Base-by-base conservation (phyloP, 148 eudicot genomes). In the Mesembryanthemum crystallinum region DNA sequence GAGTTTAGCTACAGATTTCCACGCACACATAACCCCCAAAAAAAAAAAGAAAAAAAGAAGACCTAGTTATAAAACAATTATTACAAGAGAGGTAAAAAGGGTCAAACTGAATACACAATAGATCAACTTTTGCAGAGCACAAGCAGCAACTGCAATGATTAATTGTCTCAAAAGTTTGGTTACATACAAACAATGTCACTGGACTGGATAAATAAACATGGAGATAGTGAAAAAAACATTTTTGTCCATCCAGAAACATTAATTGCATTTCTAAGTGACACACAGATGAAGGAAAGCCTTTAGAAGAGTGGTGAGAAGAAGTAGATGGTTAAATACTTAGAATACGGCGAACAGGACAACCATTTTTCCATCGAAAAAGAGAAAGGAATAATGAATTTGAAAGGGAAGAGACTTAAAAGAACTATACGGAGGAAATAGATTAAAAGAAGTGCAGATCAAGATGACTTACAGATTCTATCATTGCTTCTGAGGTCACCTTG, bases 401-500 rank as follows among this genome's bases (percentile, higher is more conserved):
- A 9, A 39, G 43, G 43, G 8, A 39, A 9, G 8, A 8, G 8
- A 8, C 42, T 8, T n/a, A 32, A 1, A 60, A 59, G 37, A 59
- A 18, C 5, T 14, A 47, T n/a, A 21, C 18, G 15, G 58, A 39
- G 20, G 55, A n/a, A 28, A 25, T 7, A 70, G 45, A 43, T 54
- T 43, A 54, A 21, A 43, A 76, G 24, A 12, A 64, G 15, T 55
- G 45, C 51, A 70, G 17, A 71, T 18, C 33, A 71, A 72, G 64
- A 67, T 63, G 59, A 52, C 93, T 84, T 90, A 94, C 98, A 75
- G 86, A 90, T 83, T 89, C 89, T 57, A 92, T 81, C 29, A 73
- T 83, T 55, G 83, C 90, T 73, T 88, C 91, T 39, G 81, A 68
- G 69, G 83, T 51, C 15, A 73, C 82, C 80, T 92, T 94, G 66